phyloP scores from a whole-genome alignment of 2,329 filamentous ascomycete genomes.

The Aspergillus japonicus region DNA sequence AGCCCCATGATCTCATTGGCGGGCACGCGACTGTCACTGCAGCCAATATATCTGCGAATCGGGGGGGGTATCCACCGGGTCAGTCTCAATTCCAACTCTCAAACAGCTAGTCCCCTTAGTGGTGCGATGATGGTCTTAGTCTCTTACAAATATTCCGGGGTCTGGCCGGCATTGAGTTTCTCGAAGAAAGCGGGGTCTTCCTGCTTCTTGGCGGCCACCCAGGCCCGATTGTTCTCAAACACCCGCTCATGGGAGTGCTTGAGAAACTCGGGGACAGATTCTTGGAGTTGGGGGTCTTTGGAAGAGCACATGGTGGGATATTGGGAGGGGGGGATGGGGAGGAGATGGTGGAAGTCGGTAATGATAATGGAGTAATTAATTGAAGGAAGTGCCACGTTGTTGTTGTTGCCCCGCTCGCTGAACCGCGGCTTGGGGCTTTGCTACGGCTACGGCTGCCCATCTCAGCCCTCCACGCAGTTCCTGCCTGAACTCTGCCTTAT shows the following conservation, averaged over 20 bases:
- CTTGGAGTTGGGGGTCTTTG: not conserved
- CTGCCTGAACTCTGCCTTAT: too few species aligned
- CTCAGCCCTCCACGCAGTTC: too few species aligned
- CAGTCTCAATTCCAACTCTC: not conserved
- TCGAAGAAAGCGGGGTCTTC: conserved; percentile 71
- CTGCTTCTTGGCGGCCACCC: conserved; percentile 64
- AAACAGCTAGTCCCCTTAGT: not conserved
- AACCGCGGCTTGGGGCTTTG: too few species aligned
- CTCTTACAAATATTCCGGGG: conserved; percentile 39
- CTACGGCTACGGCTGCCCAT: too few species aligned
- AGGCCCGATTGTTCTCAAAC: conserved; percentile 33
- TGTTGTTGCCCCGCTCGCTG: too few species aligned
- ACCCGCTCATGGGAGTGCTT: not conserved
- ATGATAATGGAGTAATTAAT: too few species aligned
- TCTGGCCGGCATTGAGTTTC: conserved; percentile 65
- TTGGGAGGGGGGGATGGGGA: not conserved
- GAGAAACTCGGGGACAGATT: not conserved
- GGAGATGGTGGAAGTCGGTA: too few species aligned
- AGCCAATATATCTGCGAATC: conserved; percentile 55
- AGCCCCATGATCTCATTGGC: conserved; percentile 78
- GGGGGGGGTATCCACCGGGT: conserved; percentile 60
- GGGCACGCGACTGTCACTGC: conserved; percentile 80
- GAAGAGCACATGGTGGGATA: not conserved
- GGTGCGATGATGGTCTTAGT: not conserved
- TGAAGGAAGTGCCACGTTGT: too few species aligned